phyloP scores from a whole-genome alignment of 805 yeast genomes.

The Lachancea waltii region DNA sequence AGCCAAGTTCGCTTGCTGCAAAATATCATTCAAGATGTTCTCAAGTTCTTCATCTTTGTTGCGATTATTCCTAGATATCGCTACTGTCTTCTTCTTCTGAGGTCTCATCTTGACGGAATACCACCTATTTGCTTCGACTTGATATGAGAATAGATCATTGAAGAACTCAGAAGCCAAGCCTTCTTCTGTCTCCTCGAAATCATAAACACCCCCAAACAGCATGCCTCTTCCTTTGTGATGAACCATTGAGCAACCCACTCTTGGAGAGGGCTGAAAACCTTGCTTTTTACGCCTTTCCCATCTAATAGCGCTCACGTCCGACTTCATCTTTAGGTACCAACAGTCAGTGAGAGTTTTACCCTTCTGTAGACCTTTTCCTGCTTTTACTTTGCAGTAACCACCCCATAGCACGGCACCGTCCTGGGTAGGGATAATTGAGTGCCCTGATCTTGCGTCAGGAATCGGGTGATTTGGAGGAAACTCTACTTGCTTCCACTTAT shows the following conservation, averaged over 20 bases:
- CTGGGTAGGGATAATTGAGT: conserved; percentile 68
- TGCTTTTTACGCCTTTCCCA: conserved; percentile 90
- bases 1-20: conserved; percentile 64
- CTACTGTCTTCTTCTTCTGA: conserved; percentile 46
- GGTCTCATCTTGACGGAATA: conserved; percentile 60
- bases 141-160: conserved; percentile 75
- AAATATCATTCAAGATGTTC: conserved; percentile 65
- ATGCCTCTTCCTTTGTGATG: conserved; percentile 88
- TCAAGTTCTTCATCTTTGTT: conserved; percentile 75
- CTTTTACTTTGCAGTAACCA: conserved; percentile 90
- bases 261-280: conserved; percentile 83
- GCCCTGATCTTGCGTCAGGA: conserved; percentile 94
- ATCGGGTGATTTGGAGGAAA: conserved; percentile 72
- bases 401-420: conserved; percentile 89
- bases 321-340: conserved; percentile 83
- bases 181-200: conserved; percentile 93
- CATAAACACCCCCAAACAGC: conserved; percentile 92
- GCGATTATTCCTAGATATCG: conserved; percentile 39
- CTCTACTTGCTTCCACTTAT: conserved; percentile 87
- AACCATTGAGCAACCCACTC: conserved; percentile 92
- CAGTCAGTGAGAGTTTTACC: conserved; percentile 84
- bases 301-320: conserved; percentile 62
- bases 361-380: conserved; percentile 78
- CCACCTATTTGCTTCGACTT: conserved; percentile 86
- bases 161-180: conserved; percentile 76